Base-by-base conservation (phyloP, 805 yeast species). In the Priceomyces haplophilus region DNA sequence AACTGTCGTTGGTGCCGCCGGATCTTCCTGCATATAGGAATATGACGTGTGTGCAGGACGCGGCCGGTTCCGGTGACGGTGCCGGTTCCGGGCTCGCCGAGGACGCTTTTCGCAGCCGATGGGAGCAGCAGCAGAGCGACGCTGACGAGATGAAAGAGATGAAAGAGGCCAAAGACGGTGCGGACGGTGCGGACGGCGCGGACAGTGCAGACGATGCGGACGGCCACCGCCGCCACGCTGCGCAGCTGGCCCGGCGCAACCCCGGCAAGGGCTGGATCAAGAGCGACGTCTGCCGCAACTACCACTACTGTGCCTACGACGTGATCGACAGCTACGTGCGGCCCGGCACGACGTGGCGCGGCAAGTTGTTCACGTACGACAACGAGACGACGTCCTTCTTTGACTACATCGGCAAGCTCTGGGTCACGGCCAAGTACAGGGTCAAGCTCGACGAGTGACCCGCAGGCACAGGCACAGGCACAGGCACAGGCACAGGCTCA, bases 181-280 rank as follows among this genome's bases (percentile, higher is more conserved):
- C 64, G 4, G 38, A 53, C 36, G 46, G 44, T 24, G 52, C 44
- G 12, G 31, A 32, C 12, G n/a, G n/a, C n/a, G n/a, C n/a, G n/a
- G n/a, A n/a, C n/a, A n/a, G n/a, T n/a, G n/a, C n/a, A n/a, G n/a
- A n/a, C n/a, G n/a, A n/a, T n/a, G n/a, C n/a, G n/a, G n/a, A n/a
- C n/a, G n/a, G n/a, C n/a, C n/a, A n/a, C n/a, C n/a, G n/a, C n/a
- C n/a, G n/a, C n/a, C n/a, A n/a, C n/a, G n/a, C n/a, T n/a, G n/a
- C n/a, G n/a, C 58, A 56, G 25, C 51, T 59, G 7, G 45, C 42
- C 7, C 51, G 47, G 4, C 59, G 59, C 43, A 56, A 51, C 16
- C 76, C 75, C 0, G 74, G 66, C 43, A 67, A 67, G 39, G 74
- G 74, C 5, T 70, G 76, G 76, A 56, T 68, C 20, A 67, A 67